Evolutionary conservation across 2,329 filamentous ascomycete species (phyloP), one percentile per base, ranked within the genome.

Genomic region (Diaporthe nobilis): DNA sequence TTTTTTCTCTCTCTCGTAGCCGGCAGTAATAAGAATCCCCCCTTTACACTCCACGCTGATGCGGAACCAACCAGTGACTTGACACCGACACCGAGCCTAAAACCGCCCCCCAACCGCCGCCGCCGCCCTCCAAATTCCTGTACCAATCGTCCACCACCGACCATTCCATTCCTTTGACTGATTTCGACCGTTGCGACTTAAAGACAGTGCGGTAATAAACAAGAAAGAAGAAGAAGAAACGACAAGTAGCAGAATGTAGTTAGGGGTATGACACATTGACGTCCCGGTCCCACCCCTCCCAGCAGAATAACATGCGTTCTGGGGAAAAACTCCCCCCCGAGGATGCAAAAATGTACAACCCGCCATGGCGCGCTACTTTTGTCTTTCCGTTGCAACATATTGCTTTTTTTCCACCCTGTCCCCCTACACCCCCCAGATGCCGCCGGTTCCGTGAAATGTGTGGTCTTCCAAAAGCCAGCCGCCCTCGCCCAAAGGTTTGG

Each of bases 391-490:
- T 74, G 71, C 75, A 73, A 55, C 60, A 68, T 47, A 68, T 76
- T 76, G 71, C 71, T 74, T 76, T 76, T 76, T 47, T 53, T 55
- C 58, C 71, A 65, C 71, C 61, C 37, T 68, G 71, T 74, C 60
- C 74, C 42, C 70, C 68, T 76, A 60, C 72, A 76, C 55, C 75
- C 63, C 74, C 61, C 72, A 49, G 73, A 73, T 73, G 72, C 71
- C 74, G 68, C 63, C 71, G 55, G 47, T 74, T 49, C 72, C 71
- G 71, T 73, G 73, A 74, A 76, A 70, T 28, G 65, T 76, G 70
- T 75, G 51, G 57, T 76, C 63, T 61, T 65, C 74, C 75, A 73
- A 76, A 71, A 76, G 74, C 71, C 75, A 70, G 71, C 75, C 75
- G 67, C 63, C 71, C 63, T 58, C 58, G 51, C 63, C 63, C 65